These are phyloP conservation scores for Colletotrichum orbiculare DNA, from an alignment of 2,329 filamentous ascomycete species.

Conservation along the genomic window DNA sequence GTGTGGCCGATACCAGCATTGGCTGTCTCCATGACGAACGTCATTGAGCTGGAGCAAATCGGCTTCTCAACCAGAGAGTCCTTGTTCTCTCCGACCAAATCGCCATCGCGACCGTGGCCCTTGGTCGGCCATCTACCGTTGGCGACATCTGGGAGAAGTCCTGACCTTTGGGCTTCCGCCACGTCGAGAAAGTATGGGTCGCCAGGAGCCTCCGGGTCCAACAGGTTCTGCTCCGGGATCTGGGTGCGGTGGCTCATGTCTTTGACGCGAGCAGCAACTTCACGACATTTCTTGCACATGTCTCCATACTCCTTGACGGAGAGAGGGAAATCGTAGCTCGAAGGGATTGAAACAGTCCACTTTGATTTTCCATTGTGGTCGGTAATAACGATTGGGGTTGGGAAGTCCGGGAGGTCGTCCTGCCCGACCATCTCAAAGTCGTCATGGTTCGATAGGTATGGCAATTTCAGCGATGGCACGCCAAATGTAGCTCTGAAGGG, in stretches of 20 bases:
- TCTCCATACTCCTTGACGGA: slow-evolving; percentile 72
- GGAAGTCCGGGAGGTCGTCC: slow-evolving; percentile 74
- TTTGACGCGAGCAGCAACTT: slow-evolving; percentile 70
- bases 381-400: slow-evolving; percentile 77
- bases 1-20: slow-evolving; percentile 83
- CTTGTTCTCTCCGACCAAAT: slow-evolving; percentile 60
- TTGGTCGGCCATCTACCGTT: slow-evolving; percentile 37
- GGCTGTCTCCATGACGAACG: slow-evolving; percentile 77
- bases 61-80: slow-evolving; percentile 58
- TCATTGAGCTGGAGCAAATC: slow-evolving; percentile 77
- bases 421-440: slow-evolving; percentile 76
- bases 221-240: slow-evolving; percentile 55
- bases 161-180: slow-evolving; percentile 73
- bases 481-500: slow-evolving; percentile 45
- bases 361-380: slow-evolving; percentile 72
- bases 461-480: slow-evolving; percentile 51
- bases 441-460: slow-evolving; percentile 50
- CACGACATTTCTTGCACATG: slow-evolving; percentile 74
- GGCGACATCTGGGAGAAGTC: slow-evolving; percentile 63
- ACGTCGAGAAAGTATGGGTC: slow-evolving; percentile 82
- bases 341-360: slow-evolving; percentile 87
- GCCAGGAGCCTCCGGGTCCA: slow-evolving; percentile 66
- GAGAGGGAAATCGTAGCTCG: slow-evolving; percentile 74
- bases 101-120: slow-evolving; percentile 40
- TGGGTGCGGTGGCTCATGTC: slow-evolving; percentile 58